Evolutionary conservation across 202 grass and related monocot species (phyloP), one percentile per base, ranked within the genome.

Genomic region (Elaeis oleifera): DNA sequence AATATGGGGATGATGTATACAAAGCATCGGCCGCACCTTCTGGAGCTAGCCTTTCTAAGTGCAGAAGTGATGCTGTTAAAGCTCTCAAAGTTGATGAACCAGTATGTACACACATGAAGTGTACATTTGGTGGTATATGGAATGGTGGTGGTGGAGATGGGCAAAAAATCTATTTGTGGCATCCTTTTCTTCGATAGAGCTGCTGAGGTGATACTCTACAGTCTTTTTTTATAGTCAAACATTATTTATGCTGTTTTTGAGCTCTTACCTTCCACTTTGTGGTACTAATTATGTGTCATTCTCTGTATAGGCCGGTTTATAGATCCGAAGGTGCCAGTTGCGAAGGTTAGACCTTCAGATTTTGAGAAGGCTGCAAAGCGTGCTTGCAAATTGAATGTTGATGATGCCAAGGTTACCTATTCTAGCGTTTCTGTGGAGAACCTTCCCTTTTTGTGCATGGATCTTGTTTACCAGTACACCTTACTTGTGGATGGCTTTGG

Each of bases 91-190:
- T 81, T 58, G 81, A 92, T 81, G 88, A 92, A 60, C 88, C 84
- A n/a, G 77, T 74, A 72, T 97, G 92, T 64, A 92, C 84, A 57
- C 92, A 97, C 59, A 97, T 97, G 92, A 92, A 97, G 75, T 97
- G 92, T 62, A 97, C 92, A 56, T 97, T 97, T 85, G 88, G 92
- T 60, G 92, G 92, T 65, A 70, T 92, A 53, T 97, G 92, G 92
- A 97, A 97, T 60, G 92, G 92, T 81, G 92, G 92, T 6, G 92
- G 92, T 74, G 92, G 92, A 70, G 92, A 89, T 74, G 92, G 92
- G 28, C 88, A 92, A 97, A 92, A 70, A 92, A 97, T 76, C 65
- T 97, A 22, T 97, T 97, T 81, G 92, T 97, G 53, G 92, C 92
- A 61, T 97, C 92, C 25, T 97, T 97, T 97, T 97, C 81, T 97